Evolutionary conservation across 257 asterid genomes (phyloP), one percentile per base, ranked within the genome.

Genomic region (Penstemon davidsonii): DNA sequence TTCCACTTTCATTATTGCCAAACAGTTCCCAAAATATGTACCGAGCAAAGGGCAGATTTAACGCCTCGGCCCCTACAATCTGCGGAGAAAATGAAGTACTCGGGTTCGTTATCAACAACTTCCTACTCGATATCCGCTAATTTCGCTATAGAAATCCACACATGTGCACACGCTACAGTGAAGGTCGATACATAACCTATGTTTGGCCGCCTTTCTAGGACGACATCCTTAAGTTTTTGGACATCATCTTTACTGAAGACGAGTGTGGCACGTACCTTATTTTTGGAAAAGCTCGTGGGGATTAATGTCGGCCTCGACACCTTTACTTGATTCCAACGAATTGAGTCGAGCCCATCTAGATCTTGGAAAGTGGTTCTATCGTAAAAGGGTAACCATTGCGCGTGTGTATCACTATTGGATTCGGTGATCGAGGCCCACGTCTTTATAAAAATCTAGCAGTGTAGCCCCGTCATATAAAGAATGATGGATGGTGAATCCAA

Each of bases 131-230:
- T 15, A 0, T 33, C 43, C 8, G 18, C 41, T 18, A 72, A 38
- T 49, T 56, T 64, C 7, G 49, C 72, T 33, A 74, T 4, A 38
- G 74, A 67, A 41, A n/a, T 44, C 78, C 74, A 67, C 4, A 74
- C 60, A 52, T 33, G 55, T 3, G 69, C 73, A 11, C 65, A 40
- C 0, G 38, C 10, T 39, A 74, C 51, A 3, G 74, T 67, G 19
- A 74, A 74, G 2, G 60, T 11, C 7, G 78, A 42, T 11, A 53
- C 7, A 13, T 67, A 74, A 0, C 5, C 18, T 5, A 54, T 13
- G 1, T 37, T 15, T 6, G 70, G 51, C 0, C n/a, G 53, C n/a
- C 55, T 45, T 1, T 46, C 13, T 5, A 46, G 9, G 0, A 55
- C 62, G n/a, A 33, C 39, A 3, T 41, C 41, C 63, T 59, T 66